Base-by-base conservation (phyloP, 768 basidiomycete genomes). In the Lactifluus volemus region DNA sequence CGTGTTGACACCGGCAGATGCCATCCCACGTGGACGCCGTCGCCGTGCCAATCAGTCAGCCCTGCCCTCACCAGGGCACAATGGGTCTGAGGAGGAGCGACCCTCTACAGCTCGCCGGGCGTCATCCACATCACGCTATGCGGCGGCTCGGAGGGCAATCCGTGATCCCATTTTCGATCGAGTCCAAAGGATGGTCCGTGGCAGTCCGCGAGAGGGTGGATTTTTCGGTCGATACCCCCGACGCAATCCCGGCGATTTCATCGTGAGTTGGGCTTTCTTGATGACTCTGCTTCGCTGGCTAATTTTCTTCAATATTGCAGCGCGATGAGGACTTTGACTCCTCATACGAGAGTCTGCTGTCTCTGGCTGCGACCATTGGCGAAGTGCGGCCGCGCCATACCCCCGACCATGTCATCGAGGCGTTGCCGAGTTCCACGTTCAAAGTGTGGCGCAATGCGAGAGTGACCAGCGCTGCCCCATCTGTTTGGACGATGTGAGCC, bases 401-500 rank as follows among this genome's bases (percentile, higher is more conserved):
- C 1, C 84, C 88, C 2, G 77, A 79, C 1, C 74, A 84, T 8
- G 76, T 89, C 34, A 73, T 92, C 50, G 71, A 81, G 12, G 74
- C 77, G 0, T 72, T 91, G 53, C 84, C 87, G 19, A 82, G 76
- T 15, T 85, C 77, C 0, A 70, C 75, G 21, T 91, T 84, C 70
- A 81, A 81, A 65, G 87, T 89, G 36, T 90, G 87, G 86, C 81
- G 75, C 6, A 69, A 76, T 1, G 65, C 5, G 85, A 84, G 42
- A 83, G 84, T 58, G 89, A 92, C 64, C 75, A 80, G 58, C 79
- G 88, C 49, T 92, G 90, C 71, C 89, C 90, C 2, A 92, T 92
- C 55, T 92, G 90, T 68, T 72, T 92, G 64, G 89, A 92, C 63
- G 89, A 92, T 72, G 89, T 89, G 68, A 55, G 87, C 25, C 78